Evolutionary conservation across 805 yeast species (phyloP), one percentile per base, ranked within the genome.

Genomic region (Priceomyces melissophilus): DNA sequence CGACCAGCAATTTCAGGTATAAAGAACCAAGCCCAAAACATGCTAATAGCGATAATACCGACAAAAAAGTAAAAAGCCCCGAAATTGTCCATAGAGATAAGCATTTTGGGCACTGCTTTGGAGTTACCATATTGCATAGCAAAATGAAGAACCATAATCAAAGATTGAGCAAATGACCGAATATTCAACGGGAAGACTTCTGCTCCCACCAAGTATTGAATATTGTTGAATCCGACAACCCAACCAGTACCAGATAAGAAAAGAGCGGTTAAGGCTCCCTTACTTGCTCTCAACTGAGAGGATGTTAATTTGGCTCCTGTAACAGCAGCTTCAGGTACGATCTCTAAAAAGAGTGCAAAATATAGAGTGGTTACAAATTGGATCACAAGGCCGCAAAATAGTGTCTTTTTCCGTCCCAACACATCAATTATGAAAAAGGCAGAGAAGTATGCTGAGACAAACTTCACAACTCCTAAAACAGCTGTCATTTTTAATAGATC

Each of bases 171-270:
- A 46, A 74, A 58, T 29, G 71, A 68, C 46, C 82, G 65, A 29
- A 73, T 63, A 42, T 71, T 64, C 50, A 77, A 57, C 15, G 82
- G 82, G 52, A 77, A 68, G 39, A 78, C 66, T 52, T 78, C 83
- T 3, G 82, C 67, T 43, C 76, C 76, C 48, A 78, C 58, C 47
- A 78, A 62, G 51, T 77, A 78, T 53, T 78, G 82, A 37, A 76
- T 62, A 0, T 78, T 63, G 57, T 78, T 78, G 71, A 76, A 78
- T 29, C 82, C 82, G 57, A 78, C 54, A 26, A 79, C 72, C 83
- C 82, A 78, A 29, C 81, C 81, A 15, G 68, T 63, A 48, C 82
- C 82, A 26, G 69, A 63, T 29, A 77, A 48, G 48, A 62, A 77
- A 20, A 78, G 50, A 36, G 76, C 68, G 1, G 79, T 79, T 48